Base-by-base conservation (phyloP, 2,329 filamentous ascomycete species). In the Cadophora gregata region DNA sequence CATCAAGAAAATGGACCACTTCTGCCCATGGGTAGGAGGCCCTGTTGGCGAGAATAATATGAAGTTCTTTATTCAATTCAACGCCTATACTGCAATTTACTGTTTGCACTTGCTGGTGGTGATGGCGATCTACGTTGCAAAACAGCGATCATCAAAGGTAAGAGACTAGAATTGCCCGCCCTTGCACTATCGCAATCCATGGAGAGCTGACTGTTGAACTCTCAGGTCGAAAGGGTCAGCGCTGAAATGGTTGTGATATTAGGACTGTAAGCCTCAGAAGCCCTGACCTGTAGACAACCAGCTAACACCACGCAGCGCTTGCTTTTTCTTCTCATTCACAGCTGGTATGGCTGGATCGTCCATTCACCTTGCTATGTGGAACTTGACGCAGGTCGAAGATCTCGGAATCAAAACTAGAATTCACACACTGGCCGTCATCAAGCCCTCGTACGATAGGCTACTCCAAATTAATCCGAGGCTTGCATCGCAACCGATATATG, bases 11-110 rank as follows among this genome's bases (percentile, higher is more conserved):
- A 96, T 97, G 91, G 95, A 98, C 70, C 95, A 98, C 76, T 96
- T 94, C 74, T 99, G 96, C 75, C 96, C 95, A 0, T 98, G 89
- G 91, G 94, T 97, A n/a, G 95, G 95, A 4, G 96, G 95, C 25
- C 92, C 97, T 71, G 89, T 99, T 10, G 91, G 89, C 0, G 94
- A 97, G 77, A 93, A 88, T 1, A 88, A 90, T 2, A 94, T 95
- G 81, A 97, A 97, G 74, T 97, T 93, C 79, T 98, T 99, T 75
- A 82, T 93, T 12, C 96, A 97, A 72, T 97, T 97, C 75, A 88
- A 89, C 19, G 84, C 87, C 51, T 97, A 96, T 77, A 88, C 88
- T 1, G 80, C 87, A 4, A 73, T 93, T 4, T 92, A 90, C 72
- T 93, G 90, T 71, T 78, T 82, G 2, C 85, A 92, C 66, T 79